phyloP scores from a whole-genome alignment of 2,329 filamentous ascomycete species.

The Penicillium sp. region DNA sequence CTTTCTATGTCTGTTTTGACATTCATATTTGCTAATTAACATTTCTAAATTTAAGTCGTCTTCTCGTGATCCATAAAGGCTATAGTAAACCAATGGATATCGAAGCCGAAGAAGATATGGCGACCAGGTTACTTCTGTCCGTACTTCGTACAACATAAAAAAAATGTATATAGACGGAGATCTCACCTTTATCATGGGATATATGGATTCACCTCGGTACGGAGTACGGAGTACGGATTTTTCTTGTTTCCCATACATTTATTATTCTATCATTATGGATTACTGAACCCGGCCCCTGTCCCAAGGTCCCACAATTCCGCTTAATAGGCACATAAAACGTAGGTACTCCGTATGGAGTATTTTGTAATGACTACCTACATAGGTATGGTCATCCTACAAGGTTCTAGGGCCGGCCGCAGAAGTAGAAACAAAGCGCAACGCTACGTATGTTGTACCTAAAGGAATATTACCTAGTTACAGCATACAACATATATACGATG shows the following conservation, averaged over 20 bases:
- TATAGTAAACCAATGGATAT: too few species aligned
- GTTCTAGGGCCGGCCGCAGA: neutral
- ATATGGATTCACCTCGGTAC: neutral
- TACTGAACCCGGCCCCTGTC: neutral
- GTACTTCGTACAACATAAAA: too few species aligned
- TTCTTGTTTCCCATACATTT: too few species aligned
- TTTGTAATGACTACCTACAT: too few species aligned
- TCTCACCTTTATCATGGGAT: too few species aligned
- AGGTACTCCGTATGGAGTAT: too few species aligned
- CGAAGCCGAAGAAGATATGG: neutral
- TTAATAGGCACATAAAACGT: neutral
- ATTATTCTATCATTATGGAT: too few species aligned
- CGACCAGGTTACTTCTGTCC: too few species aligned
- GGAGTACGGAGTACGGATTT: neutral
- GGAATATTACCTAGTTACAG: neutral
- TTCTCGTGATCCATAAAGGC: neutral
- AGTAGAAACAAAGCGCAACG: neutral
- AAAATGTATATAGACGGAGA: too few species aligned
- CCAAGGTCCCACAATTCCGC: neutral
- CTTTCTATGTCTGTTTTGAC: neutral
- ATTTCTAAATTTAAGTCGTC: neutral
- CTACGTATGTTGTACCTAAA: neutral
- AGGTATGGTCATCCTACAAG: slow-evolving; percentile 1
- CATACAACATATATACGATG: neutral
- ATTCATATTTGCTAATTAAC: neutral